Percentiles rank a stretch among this genome's conserved stretches.
These are phyloP conservation scores for Sporothrix protearum DNA, from an alignment of 2,329 filamentous ascomycete species.

Conservation along the genomic window DNA sequence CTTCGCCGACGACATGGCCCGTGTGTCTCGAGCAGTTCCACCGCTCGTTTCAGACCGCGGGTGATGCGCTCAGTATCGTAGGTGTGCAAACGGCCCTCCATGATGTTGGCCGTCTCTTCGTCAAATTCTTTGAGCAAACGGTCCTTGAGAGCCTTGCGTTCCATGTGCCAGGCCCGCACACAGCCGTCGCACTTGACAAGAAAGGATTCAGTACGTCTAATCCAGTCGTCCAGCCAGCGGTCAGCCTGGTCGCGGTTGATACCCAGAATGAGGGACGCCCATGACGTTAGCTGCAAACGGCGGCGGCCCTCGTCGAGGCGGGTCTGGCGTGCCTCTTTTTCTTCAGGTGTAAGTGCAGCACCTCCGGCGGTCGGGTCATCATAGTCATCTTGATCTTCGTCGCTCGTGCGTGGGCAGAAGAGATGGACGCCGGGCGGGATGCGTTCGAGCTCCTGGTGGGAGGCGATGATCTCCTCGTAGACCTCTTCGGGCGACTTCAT, in stretches of 20 bases:
- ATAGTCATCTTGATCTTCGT: conserved; percentile 64
- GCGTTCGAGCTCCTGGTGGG: conserved; percentile 44
- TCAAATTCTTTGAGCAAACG: conserved; percentile 57
- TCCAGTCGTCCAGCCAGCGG: conserved; percentile 59
- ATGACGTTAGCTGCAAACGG: conserved; percentile 61
- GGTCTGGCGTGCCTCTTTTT: conserved; percentile 43
- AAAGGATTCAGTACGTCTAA: conserved; percentile 52
- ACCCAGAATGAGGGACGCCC: conserved; percentile 66
- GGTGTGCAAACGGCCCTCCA: conserved; percentile 41
- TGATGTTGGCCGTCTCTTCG: conserved; percentile 38
- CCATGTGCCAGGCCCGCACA: conserved; percentile 70
- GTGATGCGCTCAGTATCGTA: conserved; percentile 38
- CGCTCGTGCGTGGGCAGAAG: conserved; percentile 62
- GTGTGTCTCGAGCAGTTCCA: conserved; percentile 46
- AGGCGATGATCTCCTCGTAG: conserved; percentile 42
- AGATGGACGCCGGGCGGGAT: conserved; percentile 56
- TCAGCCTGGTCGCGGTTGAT: conserved; percentile 59
- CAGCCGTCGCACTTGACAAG: conserved; percentile 66
- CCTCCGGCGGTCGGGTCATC: conserved; percentile 50
- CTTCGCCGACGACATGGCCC: conserved; percentile 46
- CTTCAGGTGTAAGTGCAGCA: conserved; percentile 43
- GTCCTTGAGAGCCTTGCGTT: conserved; percentile 60
- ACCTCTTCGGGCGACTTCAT: conserved; percentile 38
- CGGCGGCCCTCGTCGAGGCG: conserved; percentile 53
- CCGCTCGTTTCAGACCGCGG: conserved; percentile 47